phyloP scores from a whole-genome alignment of 1,284 basidiomycete genomes.

The Golubevia pallescens region DNA sequence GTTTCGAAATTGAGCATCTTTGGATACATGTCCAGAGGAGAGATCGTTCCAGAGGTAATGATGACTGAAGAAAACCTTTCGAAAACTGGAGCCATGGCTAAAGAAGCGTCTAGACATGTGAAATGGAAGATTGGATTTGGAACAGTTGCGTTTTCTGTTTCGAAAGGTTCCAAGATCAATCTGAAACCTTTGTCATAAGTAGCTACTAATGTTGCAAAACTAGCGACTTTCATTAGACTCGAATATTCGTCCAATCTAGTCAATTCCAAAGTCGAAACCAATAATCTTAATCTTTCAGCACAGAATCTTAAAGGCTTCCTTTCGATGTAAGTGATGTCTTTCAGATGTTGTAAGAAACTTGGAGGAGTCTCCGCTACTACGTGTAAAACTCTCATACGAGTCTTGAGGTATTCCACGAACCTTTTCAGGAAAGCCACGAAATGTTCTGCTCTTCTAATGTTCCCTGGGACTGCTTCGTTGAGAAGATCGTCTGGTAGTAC shows the following conservation, averaged over 20 bases:
- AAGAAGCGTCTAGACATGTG: conserved; percentile 60
- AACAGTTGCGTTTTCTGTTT: conserved; percentile 62
- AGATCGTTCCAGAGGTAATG: conserved; percentile 63
- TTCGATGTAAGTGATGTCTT: conserved; percentile 64
- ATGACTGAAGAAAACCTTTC: conserved; percentile 62
- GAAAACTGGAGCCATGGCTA: conserved; percentile 62
- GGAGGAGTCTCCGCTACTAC: conserved; percentile 63
- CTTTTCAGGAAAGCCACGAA: conserved; percentile 63
- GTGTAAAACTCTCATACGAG: conserved; percentile 62
- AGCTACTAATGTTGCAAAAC: conserved; percentile 62
- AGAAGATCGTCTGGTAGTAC: conserved; percentile 58
- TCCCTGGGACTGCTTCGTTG: conserved; percentile 58
- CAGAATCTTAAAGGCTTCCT: conserved; percentile 62
- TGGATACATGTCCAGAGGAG: conserved; percentile 64
- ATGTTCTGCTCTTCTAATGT: conserved; percentile 62
- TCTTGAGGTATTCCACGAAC: conserved; percentile 64
- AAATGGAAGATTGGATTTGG: conserved; percentile 64
- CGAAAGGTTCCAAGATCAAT: conserved; percentile 62
- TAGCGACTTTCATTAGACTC: conserved; percentile 55
- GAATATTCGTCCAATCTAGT: conserved; percentile 58
- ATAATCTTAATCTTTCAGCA: conserved; percentile 59
- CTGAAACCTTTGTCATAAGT: conserved; percentile 64
- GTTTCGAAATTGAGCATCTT: conserved; percentile 65
- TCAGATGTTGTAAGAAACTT: conserved; percentile 61
- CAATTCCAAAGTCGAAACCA: conserved; percentile 59